phyloP scores from a whole-genome alignment of 805 yeast species.

The Clavispora phyllophila region DNA sequence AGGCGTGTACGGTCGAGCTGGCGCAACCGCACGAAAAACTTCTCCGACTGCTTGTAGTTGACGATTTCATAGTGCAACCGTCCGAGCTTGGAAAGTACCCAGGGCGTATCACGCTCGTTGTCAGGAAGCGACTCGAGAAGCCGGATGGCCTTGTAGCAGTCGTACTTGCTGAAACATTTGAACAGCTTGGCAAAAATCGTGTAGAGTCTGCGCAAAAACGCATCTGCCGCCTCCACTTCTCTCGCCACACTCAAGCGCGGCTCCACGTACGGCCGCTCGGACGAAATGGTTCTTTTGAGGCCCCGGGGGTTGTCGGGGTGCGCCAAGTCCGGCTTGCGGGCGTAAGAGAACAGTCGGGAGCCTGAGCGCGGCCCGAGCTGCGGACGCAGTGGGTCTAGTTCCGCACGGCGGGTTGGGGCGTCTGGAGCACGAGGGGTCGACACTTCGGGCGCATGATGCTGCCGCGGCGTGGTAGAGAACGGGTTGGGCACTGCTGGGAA shows the following conservation, averaged over 20 bases:
- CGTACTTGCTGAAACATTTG: slow-evolving; percentile 58
- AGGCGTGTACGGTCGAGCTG: slow-evolving; percentile 69
- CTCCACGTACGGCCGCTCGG: slow-evolving; percentile 1
- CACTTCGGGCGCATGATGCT: slow-evolving; percentile 5
- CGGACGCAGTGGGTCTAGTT: slow-evolving; percentile 3
- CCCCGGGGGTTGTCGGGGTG: slow-evolving; percentile 7
- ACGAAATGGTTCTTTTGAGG: slow-evolving; percentile 12
- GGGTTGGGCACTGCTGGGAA: slow-evolving; percentile 12
- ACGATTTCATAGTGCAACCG: slow-evolving; percentile 82
- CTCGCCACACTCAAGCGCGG: slow-evolving; percentile 1
- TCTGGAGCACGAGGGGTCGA: slow-evolving; percentile 26
- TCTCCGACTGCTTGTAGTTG: slow-evolving; percentile 72
- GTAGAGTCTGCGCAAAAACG: slow-evolving; percentile 44
- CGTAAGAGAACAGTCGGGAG: slow-evolving; percentile 8
- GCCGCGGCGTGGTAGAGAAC: slow-evolving; percentile 31
- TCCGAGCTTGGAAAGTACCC: slow-evolving; percentile 79
- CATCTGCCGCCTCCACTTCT: slow-evolving; percentile 23
- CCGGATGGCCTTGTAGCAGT: slow-evolving; percentile 76
- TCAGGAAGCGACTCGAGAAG: slow-evolving; percentile 60
- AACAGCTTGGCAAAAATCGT: slow-evolving; percentile 54
- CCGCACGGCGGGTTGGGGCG: slow-evolving; percentile 30
- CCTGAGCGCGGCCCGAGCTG: slow-evolving; percentile 6
- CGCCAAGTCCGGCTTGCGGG: slow-evolving; percentile 8
- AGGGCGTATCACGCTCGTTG: slow-evolving; percentile 65
- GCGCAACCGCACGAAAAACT: slow-evolving; percentile 58